A percentile compares a stretch with the other conserved stretches of the same genome.
Evolutionary conservation across 2,329 filamentous ascomycete species (phyloP).

Genomic region (Microcyclospora pomicola): DNA sequence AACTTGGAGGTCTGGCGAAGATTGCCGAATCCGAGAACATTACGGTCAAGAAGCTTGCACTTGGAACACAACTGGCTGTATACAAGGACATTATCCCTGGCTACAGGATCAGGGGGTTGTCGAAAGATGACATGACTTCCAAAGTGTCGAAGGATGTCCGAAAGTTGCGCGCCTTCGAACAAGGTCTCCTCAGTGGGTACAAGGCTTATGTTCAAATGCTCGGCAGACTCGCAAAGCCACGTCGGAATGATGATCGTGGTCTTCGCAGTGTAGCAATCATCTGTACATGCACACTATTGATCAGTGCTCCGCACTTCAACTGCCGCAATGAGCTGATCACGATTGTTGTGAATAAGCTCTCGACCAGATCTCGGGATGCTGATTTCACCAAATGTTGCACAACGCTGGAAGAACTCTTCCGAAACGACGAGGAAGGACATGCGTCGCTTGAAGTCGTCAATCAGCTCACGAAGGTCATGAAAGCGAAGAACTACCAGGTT

Average conservation of each 20-base stretch:
- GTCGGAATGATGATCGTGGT: slow-evolving; percentile 22
- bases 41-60: slow-evolving; percentile 69
- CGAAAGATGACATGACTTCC: slow-evolving; percentile 58
- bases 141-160: slow-evolving; percentile 89
- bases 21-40: slow-evolving; percentile 56
- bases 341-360: slow-evolving; percentile 74
- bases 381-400: slow-evolving; percentile 67
- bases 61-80: slow-evolving; percentile 76
- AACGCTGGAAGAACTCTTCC: slow-evolving; percentile 69
- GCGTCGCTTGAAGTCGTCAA: slow-evolving; percentile 76
- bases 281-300: slow-evolving; percentile 70
- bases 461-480: slow-evolving; percentile 90
- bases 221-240: slow-evolving; percentile 44
- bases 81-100: slow-evolving; percentile 96
- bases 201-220: slow-evolving; percentile 71
- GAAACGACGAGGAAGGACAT: slow-evolving; percentile 77
- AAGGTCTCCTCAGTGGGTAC: slow-evolving; percentile 73
- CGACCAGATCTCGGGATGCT: slow-evolving; percentile 53
- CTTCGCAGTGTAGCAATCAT: slow-evolving; percentile 65
- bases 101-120: slow-evolving; percentile 76
- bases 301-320: slow-evolving; percentile 89
- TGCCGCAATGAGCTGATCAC: slow-evolving; percentile 78
- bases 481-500: slow-evolving; percentile 64
- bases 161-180: slow-evolving; percentile 70
- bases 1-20: slow-evolving; percentile 63